Evolutionary conservation across 1,139 yeast species (phyloP).

Genomic region (Hanseniaspora sp.): DNA sequence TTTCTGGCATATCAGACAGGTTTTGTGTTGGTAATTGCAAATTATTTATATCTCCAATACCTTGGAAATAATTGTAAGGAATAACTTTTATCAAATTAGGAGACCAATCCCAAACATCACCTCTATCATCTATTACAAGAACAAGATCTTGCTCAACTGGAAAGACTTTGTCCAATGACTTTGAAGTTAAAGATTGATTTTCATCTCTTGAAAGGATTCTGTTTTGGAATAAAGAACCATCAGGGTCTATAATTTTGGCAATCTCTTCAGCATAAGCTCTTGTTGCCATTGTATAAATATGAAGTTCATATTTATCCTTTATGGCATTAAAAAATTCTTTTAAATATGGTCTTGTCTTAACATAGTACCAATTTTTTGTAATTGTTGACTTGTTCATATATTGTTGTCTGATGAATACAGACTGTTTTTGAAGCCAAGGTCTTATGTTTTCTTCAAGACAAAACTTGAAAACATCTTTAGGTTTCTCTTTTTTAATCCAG

Average conservation of each 20-base stretch:
- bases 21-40: conserved; percentile 74
- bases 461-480: conserved; percentile 72
- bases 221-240: conserved; percentile 76
- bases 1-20: conserved; percentile 18
- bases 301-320: conserved; percentile 67
- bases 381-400: conserved; percentile 50
- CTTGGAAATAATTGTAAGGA: conserved; percentile 92
- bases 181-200: conserved; percentile 84
- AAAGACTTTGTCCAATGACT: conserved; percentile 74
- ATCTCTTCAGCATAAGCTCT: conserved; percentile 83
- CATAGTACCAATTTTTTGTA: conserved; percentile 54
- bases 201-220: conserved; percentile 88
- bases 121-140: conserved; percentile 91
- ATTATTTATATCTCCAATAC: conserved; percentile 94
- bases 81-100: conserved; percentile 81
- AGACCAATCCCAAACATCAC: conserved; percentile 99
- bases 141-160: conserved; percentile 97
- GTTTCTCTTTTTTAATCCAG: conserved; percentile 82
- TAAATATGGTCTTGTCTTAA: conserved; percentile 83
- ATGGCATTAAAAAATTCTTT: conserved; percentile 56
- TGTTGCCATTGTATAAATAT: conserved; percentile 98
- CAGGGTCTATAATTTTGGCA: conserved; percentile 85
- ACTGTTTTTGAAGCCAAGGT: conserved; percentile 15
- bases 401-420: conserved; percentile 39
- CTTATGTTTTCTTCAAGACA: conserved; percentile 48